phyloP scores from a whole-genome alignment of 2,329 filamentous ascomycete species.

The Periconia sp. region DNA sequence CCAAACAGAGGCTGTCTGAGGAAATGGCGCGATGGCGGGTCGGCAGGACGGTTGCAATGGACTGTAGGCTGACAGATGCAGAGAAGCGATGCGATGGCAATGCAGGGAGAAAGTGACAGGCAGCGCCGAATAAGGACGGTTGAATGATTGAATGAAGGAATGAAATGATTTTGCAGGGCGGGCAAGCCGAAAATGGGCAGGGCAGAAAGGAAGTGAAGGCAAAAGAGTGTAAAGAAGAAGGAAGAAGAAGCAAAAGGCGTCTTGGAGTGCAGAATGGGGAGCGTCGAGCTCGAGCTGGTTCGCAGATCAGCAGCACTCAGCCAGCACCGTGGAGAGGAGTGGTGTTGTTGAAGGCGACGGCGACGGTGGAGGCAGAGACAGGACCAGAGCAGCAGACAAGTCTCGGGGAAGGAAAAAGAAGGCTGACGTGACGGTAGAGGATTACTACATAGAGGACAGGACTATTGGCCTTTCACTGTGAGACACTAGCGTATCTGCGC shows the following conservation, averaged over 20 bases:
- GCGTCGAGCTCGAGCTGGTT: not conserved
- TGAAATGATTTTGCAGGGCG: not conserved
- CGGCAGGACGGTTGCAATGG: not conserved
- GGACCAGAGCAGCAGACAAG: not conserved
- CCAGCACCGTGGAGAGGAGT: not conserved
- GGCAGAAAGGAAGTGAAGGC: not conserved
- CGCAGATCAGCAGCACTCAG: not conserved
- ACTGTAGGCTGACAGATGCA: not conserved
- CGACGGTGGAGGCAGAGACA: not conserved
- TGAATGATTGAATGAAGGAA: not conserved
- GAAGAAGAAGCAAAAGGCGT: not conserved
- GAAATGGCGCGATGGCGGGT: conserved; percentile 7
- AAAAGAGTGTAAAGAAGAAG: not conserved
- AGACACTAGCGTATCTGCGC: not conserved
- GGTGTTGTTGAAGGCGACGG: not conserved
- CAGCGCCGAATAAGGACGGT: too few species aligned
- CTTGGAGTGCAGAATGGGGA: not conserved
- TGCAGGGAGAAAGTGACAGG: too few species aligned
- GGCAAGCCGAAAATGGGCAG: not conserved
- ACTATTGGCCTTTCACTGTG: not conserved
- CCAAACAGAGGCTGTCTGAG: conserved; percentile 28
- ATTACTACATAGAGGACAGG: too few species aligned
- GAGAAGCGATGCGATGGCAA: not conserved
- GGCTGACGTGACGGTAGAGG: not conserved
- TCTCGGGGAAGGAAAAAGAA: not conserved